Conservation (phyloP, 2,329 filamentous ascomycete species). For the Emericellopsis cladophorae region DNA sequence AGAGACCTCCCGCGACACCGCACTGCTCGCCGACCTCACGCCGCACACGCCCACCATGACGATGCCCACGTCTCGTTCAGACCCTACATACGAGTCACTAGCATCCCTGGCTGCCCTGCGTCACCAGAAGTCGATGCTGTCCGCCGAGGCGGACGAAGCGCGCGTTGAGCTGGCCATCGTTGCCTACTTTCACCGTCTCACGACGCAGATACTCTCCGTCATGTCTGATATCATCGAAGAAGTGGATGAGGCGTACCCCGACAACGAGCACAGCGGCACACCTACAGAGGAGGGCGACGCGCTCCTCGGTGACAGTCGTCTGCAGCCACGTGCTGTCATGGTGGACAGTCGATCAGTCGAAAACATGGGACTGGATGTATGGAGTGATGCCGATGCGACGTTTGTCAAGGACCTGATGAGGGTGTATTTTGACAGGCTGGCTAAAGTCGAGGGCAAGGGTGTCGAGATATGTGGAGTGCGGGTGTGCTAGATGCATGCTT, state of each 20-base stretch:
- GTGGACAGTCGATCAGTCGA: slow-evolving; percentile 54
- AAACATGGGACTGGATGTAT: slow-evolving; percentile 65
- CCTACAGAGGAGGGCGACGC: slow-evolving; percentile 9
- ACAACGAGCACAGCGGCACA: slow-evolving; percentile 20
- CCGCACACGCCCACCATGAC: slow-evolving; percentile 13
- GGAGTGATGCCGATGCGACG: slow-evolving; percentile 57
- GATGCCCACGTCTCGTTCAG: slow-evolving; percentile 15
- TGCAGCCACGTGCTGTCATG: slow-evolving; percentile 24
- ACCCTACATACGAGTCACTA: slow-evolving; percentile 28
- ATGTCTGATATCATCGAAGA: slow-evolving; percentile 47
- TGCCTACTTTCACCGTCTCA: slow-evolving; percentile 71
- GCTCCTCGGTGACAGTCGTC: slow-evolving; percentile 14
- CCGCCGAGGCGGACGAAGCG: slow-evolving; percentile 28
- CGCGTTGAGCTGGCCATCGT: slow-evolving; percentile 57
- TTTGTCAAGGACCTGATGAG: slow-evolving; percentile 52
- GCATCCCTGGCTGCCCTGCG: slow-evolving; percentile 27
- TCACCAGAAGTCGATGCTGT: slow-evolving; percentile 6
- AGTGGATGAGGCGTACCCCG: slow-evolving; percentile 27
- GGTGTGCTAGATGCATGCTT: slow-evolving; percentile 39
- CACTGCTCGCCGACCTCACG: slow-evolving; percentile 40
- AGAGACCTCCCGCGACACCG: slow-evolving; percentile 39
- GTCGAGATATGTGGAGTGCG: slow-evolving; percentile 63
- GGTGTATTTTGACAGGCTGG: slow-evolving; percentile 53
- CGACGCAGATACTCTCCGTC: slow-evolving; percentile 49
- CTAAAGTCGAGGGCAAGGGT: slow-evolving; percentile 53